Evolutionary conservation across 2,329 filamentous ascomycete species (phyloP).

Genomic region (Rhynchosporium agropyri): DNA sequence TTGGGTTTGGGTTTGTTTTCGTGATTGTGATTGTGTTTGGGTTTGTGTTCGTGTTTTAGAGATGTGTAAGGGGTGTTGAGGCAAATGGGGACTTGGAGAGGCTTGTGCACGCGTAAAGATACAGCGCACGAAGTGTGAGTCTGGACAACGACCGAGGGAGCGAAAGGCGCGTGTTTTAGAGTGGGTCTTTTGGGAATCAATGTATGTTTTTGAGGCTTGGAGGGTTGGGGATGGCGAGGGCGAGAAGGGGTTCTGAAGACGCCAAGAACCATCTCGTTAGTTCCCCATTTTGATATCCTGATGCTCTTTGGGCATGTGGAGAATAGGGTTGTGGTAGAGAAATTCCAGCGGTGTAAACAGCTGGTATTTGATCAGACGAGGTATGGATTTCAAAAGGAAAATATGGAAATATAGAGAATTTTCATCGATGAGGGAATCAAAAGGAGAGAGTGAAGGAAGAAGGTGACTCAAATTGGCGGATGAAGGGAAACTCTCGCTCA

Average conservation of each 20-base stretch:
- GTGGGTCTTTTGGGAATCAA: conserved; percentile 6
- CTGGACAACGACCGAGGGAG: conserved; percentile 22
- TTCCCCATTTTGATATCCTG: neutral
- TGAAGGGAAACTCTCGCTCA: no score
- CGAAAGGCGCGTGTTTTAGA: conserved; percentile 20
- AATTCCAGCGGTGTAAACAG: no score
- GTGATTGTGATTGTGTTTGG: neutral
- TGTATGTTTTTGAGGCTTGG: conserved; percentile 19
- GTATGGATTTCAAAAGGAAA: no score
- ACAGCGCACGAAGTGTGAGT: conserved; percentile 19
- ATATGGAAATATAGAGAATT: no score
- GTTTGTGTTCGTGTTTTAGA: neutral
- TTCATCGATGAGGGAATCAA: no score
- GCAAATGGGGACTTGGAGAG: conserved; percentile 21
- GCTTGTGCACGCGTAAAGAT: conserved; percentile 21
- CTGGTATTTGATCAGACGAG: no score
- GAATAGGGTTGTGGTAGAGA: no score
- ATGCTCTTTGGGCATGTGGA: neutral
- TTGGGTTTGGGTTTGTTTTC: neutral
- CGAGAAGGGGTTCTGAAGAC: conserved; percentile 15
- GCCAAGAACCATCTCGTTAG: neutral
- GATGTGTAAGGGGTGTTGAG: neutral
- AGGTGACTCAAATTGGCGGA: no score
- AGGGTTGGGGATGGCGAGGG: neutral
- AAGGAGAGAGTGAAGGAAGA: no score